A percentile compares a stretch with the other conserved stretches of the same genome.
Conservation (phyloP, 768 basidiomycete genomes). For the Chalciporus pseudorubinellus region DNA sequence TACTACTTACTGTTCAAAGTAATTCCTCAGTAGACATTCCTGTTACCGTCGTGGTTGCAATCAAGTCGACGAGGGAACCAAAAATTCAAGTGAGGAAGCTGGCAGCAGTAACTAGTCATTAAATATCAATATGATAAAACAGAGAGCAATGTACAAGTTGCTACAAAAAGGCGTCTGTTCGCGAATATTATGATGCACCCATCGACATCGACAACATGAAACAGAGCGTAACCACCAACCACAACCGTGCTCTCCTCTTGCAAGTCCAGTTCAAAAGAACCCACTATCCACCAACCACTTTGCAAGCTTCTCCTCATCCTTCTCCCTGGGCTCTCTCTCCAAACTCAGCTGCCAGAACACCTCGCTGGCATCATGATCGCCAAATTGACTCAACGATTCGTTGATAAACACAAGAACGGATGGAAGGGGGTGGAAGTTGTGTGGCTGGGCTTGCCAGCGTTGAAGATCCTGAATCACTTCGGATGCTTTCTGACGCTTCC, state of each 20-base stretch:
- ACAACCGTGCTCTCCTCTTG: too few species aligned
- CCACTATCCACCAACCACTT: slow-evolving; percentile 39
- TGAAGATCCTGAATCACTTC: slow-evolving; percentile 59
- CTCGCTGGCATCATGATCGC: slow-evolving; percentile 32
- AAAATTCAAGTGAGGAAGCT: too few species aligned
- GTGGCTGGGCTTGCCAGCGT: slow-evolving; percentile 52
- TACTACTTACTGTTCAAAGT: too few species aligned
- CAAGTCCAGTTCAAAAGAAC: slow-evolving; percentile 27
- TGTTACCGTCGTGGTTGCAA: too few species aligned
- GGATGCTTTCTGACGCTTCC: slow-evolving; percentile 52
- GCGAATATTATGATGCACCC: neutral
- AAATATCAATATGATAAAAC: neutral
- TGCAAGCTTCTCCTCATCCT: slow-evolving; percentile 50
- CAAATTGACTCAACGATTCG: slow-evolving; percentile 37
- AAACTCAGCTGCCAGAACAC: slow-evolving; percentile 46
- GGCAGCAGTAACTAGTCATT: too few species aligned
- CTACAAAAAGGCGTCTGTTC: neutral
- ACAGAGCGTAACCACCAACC: neutral
- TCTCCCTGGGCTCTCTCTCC: slow-evolving; percentile 53
- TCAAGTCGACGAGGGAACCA: too few species aligned
- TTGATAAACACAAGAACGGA: slow-evolving; percentile 45
- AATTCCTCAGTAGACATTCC: too few species aligned
- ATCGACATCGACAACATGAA: neutral
- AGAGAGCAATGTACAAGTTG: too few species aligned
- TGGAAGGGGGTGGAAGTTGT: slow-evolving; percentile 48